A percentile compares a stretch with the other conserved stretches of the same genome.
phyloP scores from a whole-genome alignment of 306 rosid genomes.

The Arachis stenosperma region DNA sequence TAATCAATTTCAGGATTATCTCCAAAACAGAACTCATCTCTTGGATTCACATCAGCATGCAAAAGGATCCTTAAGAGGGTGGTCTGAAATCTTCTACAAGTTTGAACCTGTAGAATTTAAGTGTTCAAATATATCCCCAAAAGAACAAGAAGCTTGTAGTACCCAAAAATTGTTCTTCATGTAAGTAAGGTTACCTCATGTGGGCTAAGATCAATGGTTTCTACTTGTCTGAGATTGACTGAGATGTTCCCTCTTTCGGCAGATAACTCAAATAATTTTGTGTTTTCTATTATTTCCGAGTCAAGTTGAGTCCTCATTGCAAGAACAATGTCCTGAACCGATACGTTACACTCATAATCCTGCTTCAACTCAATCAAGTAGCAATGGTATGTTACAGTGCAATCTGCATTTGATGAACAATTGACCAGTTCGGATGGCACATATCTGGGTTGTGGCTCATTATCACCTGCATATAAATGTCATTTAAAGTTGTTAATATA shows the following conservation, averaged over 20 bases:
- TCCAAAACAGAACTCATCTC: constrained; percentile 38
- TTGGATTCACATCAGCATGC: constrained; percentile 29
- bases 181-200: constrained; percentile 44
- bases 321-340: constrained; percentile 55
- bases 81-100: constrained; percentile 59
- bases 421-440: constrained; percentile 59
- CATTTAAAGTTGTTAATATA: neutral
- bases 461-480: constrained; percentile 40
- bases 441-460: constrained; percentile 55
- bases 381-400: constrained; percentile 46
- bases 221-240: constrained; percentile 44
- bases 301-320: constrained; percentile 54
- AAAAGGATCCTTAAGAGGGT: constrained; percentile 50
- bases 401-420: constrained; percentile 24
- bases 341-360: constrained; percentile 39
- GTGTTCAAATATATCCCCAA: neutral
- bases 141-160: too few relatives aligned
- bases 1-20: constrained; percentile 54
- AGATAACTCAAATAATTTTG: constrained; percentile 42
- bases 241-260: constrained; percentile 50
- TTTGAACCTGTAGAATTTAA: constrained; percentile 48
- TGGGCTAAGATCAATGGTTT: constrained; percentile 40
- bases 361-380: constrained; percentile 65
- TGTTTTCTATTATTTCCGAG: constrained; percentile 42
- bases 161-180: too few relatives aligned